phyloP scores from a whole-genome alignment of 306 rosid genomes.

The Alnus rubra region DNA sequence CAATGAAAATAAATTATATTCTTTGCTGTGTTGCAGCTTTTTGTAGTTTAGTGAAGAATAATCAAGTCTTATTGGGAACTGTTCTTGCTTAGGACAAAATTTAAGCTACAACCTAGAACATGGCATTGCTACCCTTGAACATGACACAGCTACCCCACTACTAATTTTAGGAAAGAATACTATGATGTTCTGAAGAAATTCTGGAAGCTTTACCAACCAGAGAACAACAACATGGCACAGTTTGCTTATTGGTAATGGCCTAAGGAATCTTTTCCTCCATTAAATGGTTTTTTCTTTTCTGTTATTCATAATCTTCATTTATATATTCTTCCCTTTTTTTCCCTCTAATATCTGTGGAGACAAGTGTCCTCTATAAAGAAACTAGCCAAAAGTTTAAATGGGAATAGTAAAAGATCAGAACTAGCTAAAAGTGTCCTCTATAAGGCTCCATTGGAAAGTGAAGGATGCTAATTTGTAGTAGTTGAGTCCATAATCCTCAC shows the following conservation, averaged over 20 bases:
- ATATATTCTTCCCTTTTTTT: background rate
- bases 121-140: conserved; percentile 19
- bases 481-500: too few relatives aligned
- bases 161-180: conserved; percentile 11
- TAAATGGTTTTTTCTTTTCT: background rate
- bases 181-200: conserved; percentile 21
- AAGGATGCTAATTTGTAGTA: too few relatives aligned
- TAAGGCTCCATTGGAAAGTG: too few relatives aligned
- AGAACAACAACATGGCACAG: conserved; percentile 20
- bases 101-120: conserved; percentile 10
- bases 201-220: conserved; percentile 24
- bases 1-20: conserved; percentile 35
- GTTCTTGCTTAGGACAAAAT: conserved; percentile 20
- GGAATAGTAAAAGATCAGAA: background rate
- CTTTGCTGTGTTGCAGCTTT: conserved; percentile 22
- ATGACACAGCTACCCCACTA: conserved; percentile 26
- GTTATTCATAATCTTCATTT: background rate
- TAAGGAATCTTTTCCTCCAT: conserved; percentile 28
- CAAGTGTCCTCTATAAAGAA: background rate
- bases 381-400: background rate
- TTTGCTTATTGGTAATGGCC: conserved; percentile 18
- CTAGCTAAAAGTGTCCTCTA: too few relatives aligned
- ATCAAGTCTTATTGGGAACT: background rate
- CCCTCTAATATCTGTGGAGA: background rate
- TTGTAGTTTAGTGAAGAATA: conserved; percentile 15